These are phyloP conservation scores for Saccharomyces hybrid DNA, from an alignment of 1,139 yeast genomes.

Conservation along the genomic window DNA sequence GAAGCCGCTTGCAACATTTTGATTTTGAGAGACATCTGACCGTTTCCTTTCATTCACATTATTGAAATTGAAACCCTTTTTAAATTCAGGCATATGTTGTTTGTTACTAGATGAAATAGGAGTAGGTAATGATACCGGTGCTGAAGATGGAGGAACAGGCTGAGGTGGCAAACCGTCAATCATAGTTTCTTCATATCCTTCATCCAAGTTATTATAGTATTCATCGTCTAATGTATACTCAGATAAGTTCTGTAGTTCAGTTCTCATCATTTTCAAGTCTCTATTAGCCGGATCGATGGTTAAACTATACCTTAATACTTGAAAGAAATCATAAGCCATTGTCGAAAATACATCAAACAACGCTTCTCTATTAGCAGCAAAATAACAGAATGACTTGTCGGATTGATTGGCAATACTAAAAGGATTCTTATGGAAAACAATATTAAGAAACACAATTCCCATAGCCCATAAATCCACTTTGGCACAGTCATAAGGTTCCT, in stretches of 20 bases:
- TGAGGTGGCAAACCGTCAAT: not conserved
- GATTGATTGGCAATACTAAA: slow-evolving; percentile 75
- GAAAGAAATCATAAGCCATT: slow-evolving; percentile 79
- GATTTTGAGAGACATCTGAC: not conserved
- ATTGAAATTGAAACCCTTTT: slow-evolving; percentile 4
- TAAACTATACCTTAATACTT: slow-evolving; percentile 67
- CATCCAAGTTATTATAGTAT: slow-evolving; percentile 36
- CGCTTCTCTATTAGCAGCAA: slow-evolving; percentile 81
- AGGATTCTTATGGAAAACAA: slow-evolving; percentile 87
- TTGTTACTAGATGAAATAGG: slow-evolving; percentile 14
- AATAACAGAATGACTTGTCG: slow-evolving; percentile 81
- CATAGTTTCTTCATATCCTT: slow-evolving; percentile 30
- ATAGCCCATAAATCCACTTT: slow-evolving; percentile 91
- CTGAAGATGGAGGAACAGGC: slow-evolving; percentile 15
- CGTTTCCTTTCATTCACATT: slow-evolving; percentile 1
- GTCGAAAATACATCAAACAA: slow-evolving; percentile 87
- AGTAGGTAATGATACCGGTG: slow-evolving; percentile 22
- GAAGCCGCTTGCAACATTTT: not conserved
- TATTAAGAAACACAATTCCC: slow-evolving; percentile 77
- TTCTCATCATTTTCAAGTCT: slow-evolving; percentile 50
- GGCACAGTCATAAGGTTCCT: slow-evolving; percentile 68
- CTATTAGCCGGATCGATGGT: slow-evolving; percentile 87
- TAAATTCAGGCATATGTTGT: slow-evolving; percentile 10
- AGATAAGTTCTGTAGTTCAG: slow-evolving; percentile 51
- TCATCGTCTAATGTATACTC: slow-evolving; percentile 84